Evolutionary conservation across 495 filamentous ascomycete genomes (phyloP), one percentile per base, ranked within the genome.

Genomic region (Neurospora cerealis): DNA sequence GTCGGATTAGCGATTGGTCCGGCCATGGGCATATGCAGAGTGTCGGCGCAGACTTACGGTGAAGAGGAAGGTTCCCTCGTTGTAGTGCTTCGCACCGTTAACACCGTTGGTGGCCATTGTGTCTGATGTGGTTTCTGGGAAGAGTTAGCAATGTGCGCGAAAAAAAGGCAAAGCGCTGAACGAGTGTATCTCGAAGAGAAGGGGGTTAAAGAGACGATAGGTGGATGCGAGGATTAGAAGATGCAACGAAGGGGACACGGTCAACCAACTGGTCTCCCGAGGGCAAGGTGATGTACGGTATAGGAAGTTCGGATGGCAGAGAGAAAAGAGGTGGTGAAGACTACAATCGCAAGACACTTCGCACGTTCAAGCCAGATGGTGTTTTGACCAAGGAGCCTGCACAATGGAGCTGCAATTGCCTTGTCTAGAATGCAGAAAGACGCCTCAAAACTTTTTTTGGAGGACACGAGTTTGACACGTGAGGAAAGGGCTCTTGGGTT

Each of bases 51-150:
- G 54, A 83, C 87, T 85, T 83, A 88, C 87, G 84, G 95, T 99
- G 92, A 99, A 99, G 78, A 98, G 91, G 88, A 97, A 98, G 78
- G 93, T 96, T 75, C 89, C 91, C 78, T 87, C 78, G 76, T 89
- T 87, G 78, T 86, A 84, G 81, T 85, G 81, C 78, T 77, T 83
- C 79, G 81, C 80, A 72, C 80, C 81, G 81, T 81, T 83, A 76
- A 83, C 77, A 76, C 80, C 81, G 73, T 79, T 79, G 75, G 75
- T 54, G 73, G 48, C 78, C 79, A 38, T 79, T 79, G 73, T 76
- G 74, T 75, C 84, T 83, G 82, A 87, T 87, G 78, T 75, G 75
- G 69, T 83, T 83, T 84, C 88, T 90, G 78, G 87, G 78, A 83
- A 87, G 87, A 89, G 92, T 92, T 86, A 81, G 89, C 85, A 77